Evolutionary conservation across 495 filamentous ascomycete genomes (phyloP).

Genomic region (Penicillium coprophilum): DNA sequence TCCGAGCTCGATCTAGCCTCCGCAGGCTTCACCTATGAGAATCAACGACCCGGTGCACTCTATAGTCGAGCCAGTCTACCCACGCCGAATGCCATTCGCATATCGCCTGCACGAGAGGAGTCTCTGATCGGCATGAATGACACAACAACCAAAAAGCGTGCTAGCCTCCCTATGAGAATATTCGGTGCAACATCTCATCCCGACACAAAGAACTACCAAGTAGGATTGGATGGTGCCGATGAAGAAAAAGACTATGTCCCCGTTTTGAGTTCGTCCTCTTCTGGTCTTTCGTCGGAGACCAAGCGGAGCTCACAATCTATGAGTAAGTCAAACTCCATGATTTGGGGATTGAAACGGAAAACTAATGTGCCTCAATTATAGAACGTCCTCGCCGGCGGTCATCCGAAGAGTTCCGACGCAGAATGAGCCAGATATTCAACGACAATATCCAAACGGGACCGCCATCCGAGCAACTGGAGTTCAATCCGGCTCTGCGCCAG

Average conservation of each 20-base stretch:
- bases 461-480: conserved; percentile 29
- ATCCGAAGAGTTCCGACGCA: conserved; percentile 42
- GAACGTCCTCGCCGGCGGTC: conserved; percentile 32
- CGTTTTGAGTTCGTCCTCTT: not conserved
- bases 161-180: conserved; percentile 21
- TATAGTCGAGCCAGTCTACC: conserved; percentile 12
- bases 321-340: conserved; percentile 17
- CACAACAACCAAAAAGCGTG: conserved; percentile 12
- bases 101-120: conserved; percentile 6
- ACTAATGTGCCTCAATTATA: conserved; percentile 12
- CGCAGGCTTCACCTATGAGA: conserved; percentile 14
- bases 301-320: conserved; percentile 12
- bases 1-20: conserved; percentile 13
- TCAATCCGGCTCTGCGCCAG: conserved; percentile 19
- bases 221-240: conserved; percentile 4
- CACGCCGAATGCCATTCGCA: conserved; percentile 4
- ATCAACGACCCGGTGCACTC: conserved; percentile 8
- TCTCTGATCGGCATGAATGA: conserved; percentile 12
- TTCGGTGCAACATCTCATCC: conserved; percentile 9
- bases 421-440: conserved; percentile 41
- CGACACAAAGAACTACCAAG: conserved; percentile 1
- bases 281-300: conserved; percentile 10
- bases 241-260: conserved; percentile 8
- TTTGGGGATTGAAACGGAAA: not conserved
- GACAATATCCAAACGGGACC: conserved; percentile 33